A percentile compares a stretch with the other conserved stretches of the same genome.
Conservation (phyloP, 805 yeast genomes). For the Wickerhamiella domercqiae region DNA sequence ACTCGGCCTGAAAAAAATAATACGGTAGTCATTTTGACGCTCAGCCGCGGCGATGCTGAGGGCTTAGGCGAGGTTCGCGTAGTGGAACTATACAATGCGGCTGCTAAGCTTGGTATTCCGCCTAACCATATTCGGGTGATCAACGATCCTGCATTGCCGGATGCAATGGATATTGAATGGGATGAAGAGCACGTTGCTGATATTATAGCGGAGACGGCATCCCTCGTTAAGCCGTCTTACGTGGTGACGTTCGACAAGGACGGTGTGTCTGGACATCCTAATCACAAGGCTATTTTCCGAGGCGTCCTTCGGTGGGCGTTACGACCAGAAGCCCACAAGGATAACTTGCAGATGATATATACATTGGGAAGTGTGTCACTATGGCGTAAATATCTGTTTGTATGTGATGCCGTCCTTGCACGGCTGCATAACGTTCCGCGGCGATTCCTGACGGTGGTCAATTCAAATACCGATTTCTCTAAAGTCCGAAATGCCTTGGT, state of each 20-base stretch:
- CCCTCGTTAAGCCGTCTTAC: slow-evolving; percentile 21
- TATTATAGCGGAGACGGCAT: slow-evolving; percentile 21
- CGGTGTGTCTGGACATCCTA: slow-evolving; percentile 82
- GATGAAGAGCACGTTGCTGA: slow-evolving; percentile 29
- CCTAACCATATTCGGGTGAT: slow-evolving; percentile 30
- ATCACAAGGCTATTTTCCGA: slow-evolving; percentile 36
- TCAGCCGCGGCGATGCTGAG: slow-evolving; percentile 64
- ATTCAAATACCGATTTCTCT: slow-evolving; percentile 17
- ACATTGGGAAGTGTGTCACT: slow-evolving; percentile 23
- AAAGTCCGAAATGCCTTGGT: slow-evolving; percentile 55
- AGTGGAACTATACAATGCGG: slow-evolving; percentile 43
- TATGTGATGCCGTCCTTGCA: slow-evolving; percentile 22
- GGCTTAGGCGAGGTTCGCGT: slow-evolving; percentile 53
- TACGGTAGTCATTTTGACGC: slow-evolving; percentile 44
- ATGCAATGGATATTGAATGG: slow-evolving; percentile 62
- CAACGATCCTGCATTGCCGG: slow-evolving; percentile 37
- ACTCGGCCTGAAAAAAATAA: slow-evolving; percentile 35
- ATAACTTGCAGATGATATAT: slow-evolving; percentile 16
- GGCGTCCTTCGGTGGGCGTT: slow-evolving; percentile 15
- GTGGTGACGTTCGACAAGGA: slow-evolving; percentile 63
- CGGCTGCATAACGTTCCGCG: slow-evolving; percentile 10
- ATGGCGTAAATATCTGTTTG: slow-evolving; percentile 24
- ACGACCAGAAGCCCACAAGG: slow-evolving; percentile 3
- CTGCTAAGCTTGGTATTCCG: slow-evolving; percentile 37
- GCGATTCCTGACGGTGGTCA: slow-evolving; percentile 11